Conservation (phyloP, 352 stramenopile genomes). For the Pilasporangium apinafurcum region DNA sequence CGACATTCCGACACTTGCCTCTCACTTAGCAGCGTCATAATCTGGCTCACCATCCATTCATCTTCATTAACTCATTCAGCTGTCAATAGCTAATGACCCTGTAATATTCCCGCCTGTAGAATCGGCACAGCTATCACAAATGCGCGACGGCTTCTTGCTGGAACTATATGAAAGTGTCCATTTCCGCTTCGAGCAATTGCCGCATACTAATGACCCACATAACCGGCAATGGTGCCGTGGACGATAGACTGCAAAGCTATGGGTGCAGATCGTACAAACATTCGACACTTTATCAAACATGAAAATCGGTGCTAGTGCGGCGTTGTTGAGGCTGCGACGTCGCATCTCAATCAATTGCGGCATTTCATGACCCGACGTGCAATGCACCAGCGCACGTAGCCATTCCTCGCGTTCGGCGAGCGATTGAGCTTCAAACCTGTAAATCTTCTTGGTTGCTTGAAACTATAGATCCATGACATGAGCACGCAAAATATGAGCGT, state of each 20-base stretch:
- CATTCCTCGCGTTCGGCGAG: conserved; percentile 68
- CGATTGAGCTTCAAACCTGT: conserved; percentile 64
- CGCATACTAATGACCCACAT: conserved; percentile 77
- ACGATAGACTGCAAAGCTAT: conserved; percentile 79
- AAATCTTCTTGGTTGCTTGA: conserved; percentile 26
- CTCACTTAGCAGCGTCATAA: no score
- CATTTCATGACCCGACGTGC: conserved; percentile 49
- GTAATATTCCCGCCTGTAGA: conserved; percentile 34
- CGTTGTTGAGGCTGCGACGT: conserved; percentile 61
- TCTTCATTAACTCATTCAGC: not conserved
- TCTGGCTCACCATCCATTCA: no score
- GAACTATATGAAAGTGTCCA: conserved; percentile 74
- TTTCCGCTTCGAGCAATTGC: conserved; percentile 72
- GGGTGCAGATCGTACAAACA: conserved; percentile 78
- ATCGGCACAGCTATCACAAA: conserved; percentile 65
- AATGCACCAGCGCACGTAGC: conserved; percentile 72
- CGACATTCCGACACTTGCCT: no score
- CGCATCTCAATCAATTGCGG: conserved; percentile 41
- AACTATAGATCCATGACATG: conserved; percentile 17
- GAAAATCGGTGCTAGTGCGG: conserved; percentile 76
- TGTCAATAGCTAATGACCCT: conserved; percentile 15
- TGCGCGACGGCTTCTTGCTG: conserved; percentile 72
- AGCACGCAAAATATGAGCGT: conserved; percentile 4
- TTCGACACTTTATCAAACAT: conserved; percentile 86
- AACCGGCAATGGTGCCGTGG: conserved; percentile 83